These are phyloP conservation scores for Hypoxylon lienhwacheense DNA, from an alignment of 495 filamentous ascomycete genomes.

Conservation along the genomic window DNA sequence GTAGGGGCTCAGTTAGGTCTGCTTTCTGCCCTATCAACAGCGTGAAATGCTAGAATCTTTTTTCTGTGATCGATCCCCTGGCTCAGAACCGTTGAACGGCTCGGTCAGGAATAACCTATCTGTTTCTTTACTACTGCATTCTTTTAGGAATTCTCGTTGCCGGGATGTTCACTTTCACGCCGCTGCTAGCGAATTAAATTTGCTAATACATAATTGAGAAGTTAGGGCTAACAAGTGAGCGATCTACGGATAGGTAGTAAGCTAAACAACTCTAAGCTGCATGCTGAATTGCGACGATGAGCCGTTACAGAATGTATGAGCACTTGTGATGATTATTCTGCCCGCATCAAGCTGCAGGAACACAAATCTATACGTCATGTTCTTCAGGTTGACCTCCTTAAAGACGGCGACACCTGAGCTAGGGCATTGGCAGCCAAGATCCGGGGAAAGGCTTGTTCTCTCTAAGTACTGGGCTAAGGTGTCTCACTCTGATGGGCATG, in stretches of 20 bases:
- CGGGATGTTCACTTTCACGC: slow-evolving; percentile 7
- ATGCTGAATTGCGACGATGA: slow-evolving; percentile 1
- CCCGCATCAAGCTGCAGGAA: neutral
- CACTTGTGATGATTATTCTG: slow-evolving; percentile 1
- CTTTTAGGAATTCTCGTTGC: slow-evolving; percentile 7
- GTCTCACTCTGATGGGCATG: slow-evolving; percentile 17
- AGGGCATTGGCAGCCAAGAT: slow-evolving; percentile 33
- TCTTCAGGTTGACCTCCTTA: no score
- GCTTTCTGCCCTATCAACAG: slow-evolving; percentile 19
- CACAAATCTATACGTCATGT: slow-evolving; percentile 14
- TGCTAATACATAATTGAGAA: no score
- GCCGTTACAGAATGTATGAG: neutral
- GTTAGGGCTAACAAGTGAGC: slow-evolving; percentile 1
- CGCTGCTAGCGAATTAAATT: neutral
- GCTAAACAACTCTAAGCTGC: neutral
- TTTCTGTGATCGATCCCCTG: neutral
- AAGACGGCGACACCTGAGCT: slow-evolving; percentile 1
- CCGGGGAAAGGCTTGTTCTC: slow-evolving; percentile 35
- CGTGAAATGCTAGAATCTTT: slow-evolving; percentile 4
- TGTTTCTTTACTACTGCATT: neutral
- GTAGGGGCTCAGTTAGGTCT: slow-evolving; percentile 7
- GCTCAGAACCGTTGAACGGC: slow-evolving; percentile 6
- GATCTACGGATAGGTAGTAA: slow-evolving; percentile 1
- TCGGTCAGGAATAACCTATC: slow-evolving; percentile 3
- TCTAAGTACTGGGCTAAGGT: slow-evolving; percentile 8